Evolutionary conservation across 2,329 filamentous ascomycete species (phyloP), one percentile per base, ranked within the genome.

Genomic region (Monilinia fructicola): DNA sequence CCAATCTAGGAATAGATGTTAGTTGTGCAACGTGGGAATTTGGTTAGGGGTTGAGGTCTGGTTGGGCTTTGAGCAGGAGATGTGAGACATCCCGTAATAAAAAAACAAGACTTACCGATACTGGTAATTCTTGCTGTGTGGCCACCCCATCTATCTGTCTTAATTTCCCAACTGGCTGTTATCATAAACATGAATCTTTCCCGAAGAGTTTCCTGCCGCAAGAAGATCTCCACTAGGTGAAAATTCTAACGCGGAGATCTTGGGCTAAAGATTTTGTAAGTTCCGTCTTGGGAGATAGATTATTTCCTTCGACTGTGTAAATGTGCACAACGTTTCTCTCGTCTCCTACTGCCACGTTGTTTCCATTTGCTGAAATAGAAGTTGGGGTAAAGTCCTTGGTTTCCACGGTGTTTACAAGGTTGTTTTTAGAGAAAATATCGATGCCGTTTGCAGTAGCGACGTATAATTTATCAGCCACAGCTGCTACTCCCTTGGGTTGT

Each of bases 121-220:
- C 82, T 83, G 18, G 86, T 90, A 56, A 91, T 84, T 56, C 89
- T 83, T 10, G 84, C 88, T 1, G 88, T 90, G 73, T 92, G 89
- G 18, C 87, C 87, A 2, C 85, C 87, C 89, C 89, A 92, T 68
- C 89, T 83, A 78, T 97, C 93, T 10, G 92, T 95, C 59, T 90
- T 89, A 14, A 97, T 80, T 56, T 87, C 86, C 85, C 92, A 83
- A 79, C 83, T 72, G 74, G 71, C 81, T 1, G 86, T 84, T 84
- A 71, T 86, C 85, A 80, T 93, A 97, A 21, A 92, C 92, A 69
- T 90, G 85, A 68, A 99, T 93, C 79, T 96, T 96, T 69, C 95
- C 95, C 2, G 89, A 87, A 38, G 89, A 85, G 74, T 92, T 92
- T 64, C 95, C 95, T 2, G 88, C 90, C 0, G 93, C 94, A 55